A percentile compares a stretch with the other conserved stretches of the same genome.
Conservation (phyloP, 169 alveolate genomes). For the Besnoitia besnoiti region DNA sequence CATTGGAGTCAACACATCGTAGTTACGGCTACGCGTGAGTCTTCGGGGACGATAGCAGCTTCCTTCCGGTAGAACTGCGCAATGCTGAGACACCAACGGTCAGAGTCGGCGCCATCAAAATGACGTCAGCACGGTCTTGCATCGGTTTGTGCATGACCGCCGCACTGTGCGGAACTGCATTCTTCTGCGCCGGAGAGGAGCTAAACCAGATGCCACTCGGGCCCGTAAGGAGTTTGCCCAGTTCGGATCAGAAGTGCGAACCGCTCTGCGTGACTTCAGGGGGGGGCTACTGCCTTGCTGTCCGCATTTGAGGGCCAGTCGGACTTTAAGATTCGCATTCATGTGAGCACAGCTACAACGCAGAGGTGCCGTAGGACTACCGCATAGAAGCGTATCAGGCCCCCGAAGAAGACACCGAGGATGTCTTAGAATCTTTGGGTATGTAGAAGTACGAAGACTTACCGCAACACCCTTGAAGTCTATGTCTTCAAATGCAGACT, state of each 20-base stretch:
- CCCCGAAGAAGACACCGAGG: constrained; percentile 64
- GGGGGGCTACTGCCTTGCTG: constrained; percentile 39
- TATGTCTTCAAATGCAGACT: neutral
- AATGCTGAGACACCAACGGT: neutral
- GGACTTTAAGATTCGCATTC: constrained; percentile 51
- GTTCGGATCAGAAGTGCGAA: neutral
- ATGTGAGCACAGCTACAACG: neutral
- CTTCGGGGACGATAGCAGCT: too few relatives aligned
- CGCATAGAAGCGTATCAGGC: constrained; percentile 2
- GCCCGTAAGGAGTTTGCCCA: neutral
- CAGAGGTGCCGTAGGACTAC: neutral
- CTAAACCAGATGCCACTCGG: constrained; percentile 15
- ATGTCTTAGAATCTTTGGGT: constrained; percentile 59
- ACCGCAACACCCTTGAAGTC: neutral
- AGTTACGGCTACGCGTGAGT: too few relatives aligned
- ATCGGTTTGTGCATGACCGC: neutral
- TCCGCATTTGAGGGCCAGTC: constrained; percentile 38
- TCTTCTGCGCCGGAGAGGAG: neutral
- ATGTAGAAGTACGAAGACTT: too few relatives aligned
- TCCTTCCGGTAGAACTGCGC: neutral
- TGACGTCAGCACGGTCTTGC: neutral
- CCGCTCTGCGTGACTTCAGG: neutral
- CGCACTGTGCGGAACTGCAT: neutral
- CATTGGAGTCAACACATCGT: too few relatives aligned
- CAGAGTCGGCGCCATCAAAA: neutral